Percentiles rank a stretch among this genome's conserved stretches.
Evolutionary conservation across 306 rosid species (phyloP).

Genomic region (Geum urbanum): DNA sequence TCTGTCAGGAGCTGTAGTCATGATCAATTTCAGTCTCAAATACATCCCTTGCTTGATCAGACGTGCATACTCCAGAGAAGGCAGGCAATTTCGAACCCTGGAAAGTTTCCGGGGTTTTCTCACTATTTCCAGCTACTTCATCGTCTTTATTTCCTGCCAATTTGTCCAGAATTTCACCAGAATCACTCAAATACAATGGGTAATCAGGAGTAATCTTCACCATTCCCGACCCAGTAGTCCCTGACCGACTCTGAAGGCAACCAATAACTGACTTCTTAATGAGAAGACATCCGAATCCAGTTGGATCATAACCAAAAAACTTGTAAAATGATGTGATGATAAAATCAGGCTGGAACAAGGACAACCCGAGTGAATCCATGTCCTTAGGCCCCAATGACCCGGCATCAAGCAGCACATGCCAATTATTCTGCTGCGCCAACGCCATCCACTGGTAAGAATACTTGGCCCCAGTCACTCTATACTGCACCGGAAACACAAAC

Average conservation of each 20-base stretch:
- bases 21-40: conserved; percentile 88
- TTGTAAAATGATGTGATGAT: conserved; percentile 88
- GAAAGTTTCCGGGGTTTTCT: conserved; percentile 51
- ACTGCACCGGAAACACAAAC: conserved; percentile 41
- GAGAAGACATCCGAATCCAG: conserved; percentile 93
- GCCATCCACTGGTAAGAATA: conserved; percentile 99
- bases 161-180: conserved; percentile 69
- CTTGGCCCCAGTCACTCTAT: conserved; percentile 46
- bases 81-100: conserved; percentile 72
- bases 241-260: conserved; percentile 83
- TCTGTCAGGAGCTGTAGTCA: conserved; percentile 80
- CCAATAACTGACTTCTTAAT: conserved; percentile 87
- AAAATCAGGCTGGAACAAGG: conserved; percentile 92
- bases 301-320: conserved; percentile 89
- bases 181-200: conserved; percentile 84
- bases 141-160: conserved; percentile 59
- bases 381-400: conserved; percentile 98
- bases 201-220: conserved; percentile 91
- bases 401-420: conserved; percentile 97
- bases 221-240: conserved; percentile 90
- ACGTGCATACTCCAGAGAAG: conserved; percentile 87
- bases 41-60: conserved; percentile 87
- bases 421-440: conserved; percentile 86
- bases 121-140: conserved; percentile 43
- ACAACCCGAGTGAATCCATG: conserved; percentile 97